A percentile compares a stretch with the other conserved stretches of the same genome.
Evolutionary conservation across 768 basidiomycete species (phyloP).

Genomic region (Auricularia heimuer): DNA sequence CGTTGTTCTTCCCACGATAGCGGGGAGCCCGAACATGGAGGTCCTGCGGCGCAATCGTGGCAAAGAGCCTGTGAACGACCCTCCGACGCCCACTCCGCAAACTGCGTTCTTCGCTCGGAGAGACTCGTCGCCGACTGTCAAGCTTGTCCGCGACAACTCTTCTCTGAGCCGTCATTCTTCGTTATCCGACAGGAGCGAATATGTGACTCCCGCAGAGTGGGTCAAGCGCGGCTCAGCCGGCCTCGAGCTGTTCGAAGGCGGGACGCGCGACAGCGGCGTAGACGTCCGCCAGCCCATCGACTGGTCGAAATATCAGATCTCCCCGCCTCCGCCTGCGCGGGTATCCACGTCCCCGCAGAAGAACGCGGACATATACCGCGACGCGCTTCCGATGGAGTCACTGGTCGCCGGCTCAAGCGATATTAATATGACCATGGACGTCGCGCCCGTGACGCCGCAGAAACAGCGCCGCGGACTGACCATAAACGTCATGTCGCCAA

Average conservation of each 20-base stretch:
- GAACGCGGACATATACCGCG: not conserved
- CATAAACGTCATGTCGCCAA: not conserved
- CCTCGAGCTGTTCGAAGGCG: not conserved
- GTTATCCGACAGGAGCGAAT: not conserved
- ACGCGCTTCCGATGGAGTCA: not conserved
- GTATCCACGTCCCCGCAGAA: not conserved
- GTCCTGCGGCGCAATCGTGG: too few species aligned
- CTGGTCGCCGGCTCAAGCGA: not conserved
- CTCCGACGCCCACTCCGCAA: not conserved
- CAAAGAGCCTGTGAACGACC: not conserved
- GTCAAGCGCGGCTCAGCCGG: not conserved
- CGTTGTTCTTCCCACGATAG: not conserved
- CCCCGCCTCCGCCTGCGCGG: not conserved
- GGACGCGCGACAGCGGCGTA: not conserved
- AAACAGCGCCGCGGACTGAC: not conserved
- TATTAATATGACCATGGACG: not conserved
- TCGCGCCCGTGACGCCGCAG: not conserved
- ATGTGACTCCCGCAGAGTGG: not conserved
- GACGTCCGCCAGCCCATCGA: not conserved
- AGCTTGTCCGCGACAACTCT: not conserved
- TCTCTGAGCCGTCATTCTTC: not conserved
- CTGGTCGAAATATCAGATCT: not conserved
- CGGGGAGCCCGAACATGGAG: not conserved
- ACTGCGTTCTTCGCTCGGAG: not conserved
- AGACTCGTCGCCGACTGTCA: too few species aligned